Conservation (phyloP, 1,139 yeast genomes). For the Keqinozyma sinolaborantium region DNA sequence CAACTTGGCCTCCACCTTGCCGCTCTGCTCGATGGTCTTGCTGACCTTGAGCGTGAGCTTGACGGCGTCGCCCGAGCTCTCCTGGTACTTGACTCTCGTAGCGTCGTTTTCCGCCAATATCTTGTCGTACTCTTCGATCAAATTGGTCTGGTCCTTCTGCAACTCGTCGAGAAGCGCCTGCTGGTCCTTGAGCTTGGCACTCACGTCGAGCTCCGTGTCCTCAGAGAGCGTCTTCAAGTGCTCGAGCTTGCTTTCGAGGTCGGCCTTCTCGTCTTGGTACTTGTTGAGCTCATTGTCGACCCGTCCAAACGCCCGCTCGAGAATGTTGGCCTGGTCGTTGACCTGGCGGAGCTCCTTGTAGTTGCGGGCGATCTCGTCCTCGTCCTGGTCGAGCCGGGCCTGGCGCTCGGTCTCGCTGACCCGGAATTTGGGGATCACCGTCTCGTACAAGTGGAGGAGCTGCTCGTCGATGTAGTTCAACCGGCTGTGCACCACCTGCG, state of each 20-base stretch:
- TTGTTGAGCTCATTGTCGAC: constrained; percentile 29
- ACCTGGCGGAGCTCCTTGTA: constrained; percentile 45
- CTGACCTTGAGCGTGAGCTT: constrained; percentile 36
- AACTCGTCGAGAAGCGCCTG: constrained; percentile 25
- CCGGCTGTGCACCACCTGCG: constrained; percentile 36
- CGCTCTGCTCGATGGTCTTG: constrained; percentile 23
- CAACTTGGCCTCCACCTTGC: constrained; percentile 28
- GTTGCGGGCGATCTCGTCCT: constrained; percentile 43
- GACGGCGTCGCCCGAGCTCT: constrained; percentile 53
- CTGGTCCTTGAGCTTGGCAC: constrained; percentile 19
- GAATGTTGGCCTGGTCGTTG: constrained; percentile 46
- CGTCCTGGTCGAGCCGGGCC: constrained; percentile 43
- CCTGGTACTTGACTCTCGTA: constrained; percentile 49
- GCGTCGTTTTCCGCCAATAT: constrained; percentile 34
- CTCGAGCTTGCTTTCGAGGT: constrained; percentile 15
- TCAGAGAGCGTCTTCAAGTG: constrained; percentile 12
- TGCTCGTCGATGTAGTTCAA: constrained; percentile 27
- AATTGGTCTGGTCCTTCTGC: constrained; percentile 20
- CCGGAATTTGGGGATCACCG: constrained; percentile 28
- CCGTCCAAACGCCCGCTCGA: constrained; percentile 46
- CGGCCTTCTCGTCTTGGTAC: constrained; percentile 14
- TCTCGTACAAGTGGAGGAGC: constrained; percentile 19
- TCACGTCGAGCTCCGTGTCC: constrained; percentile 5
- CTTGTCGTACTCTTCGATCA: constrained; percentile 23
- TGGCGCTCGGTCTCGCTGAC: constrained; percentile 49